Evolutionary conservation across 2,329 filamentous ascomycete species (phyloP).

Genomic region (Penicillium sp.): DNA sequence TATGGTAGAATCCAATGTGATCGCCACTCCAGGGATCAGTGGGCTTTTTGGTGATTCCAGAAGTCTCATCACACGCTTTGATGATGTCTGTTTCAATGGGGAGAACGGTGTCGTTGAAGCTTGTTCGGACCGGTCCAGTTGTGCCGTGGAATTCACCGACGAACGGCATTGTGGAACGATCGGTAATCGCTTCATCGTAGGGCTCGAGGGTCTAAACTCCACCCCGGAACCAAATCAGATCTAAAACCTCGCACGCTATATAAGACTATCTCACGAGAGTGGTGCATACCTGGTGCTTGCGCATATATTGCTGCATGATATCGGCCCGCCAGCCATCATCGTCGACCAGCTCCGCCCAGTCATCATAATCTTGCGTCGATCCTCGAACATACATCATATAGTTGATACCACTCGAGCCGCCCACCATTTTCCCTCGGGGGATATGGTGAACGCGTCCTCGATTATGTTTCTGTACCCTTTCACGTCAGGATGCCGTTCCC

Average conservation of each 20-base stretch:
- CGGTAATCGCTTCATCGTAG: constrained; percentile 14
- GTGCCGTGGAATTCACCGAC: constrained; percentile 15
- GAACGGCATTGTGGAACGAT: constrained; percentile 14
- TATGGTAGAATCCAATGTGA: constrained; percentile 34
- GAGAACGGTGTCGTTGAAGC: constrained; percentile 12
- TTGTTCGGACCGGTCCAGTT: constrained; percentile 11
- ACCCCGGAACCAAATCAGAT: not conserved
- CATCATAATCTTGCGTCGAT: constrained; percentile 25
- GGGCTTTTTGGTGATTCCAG: constrained; percentile 6
- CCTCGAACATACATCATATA: constrained; percentile 41
- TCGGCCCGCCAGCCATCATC: constrained; percentile 25
- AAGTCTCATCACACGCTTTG: constrained; percentile 13
- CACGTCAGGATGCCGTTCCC: too few relatives aligned
- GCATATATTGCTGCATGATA: constrained; percentile 19
- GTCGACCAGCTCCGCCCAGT: constrained; percentile 28
- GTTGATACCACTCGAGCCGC: constrained; percentile 33
- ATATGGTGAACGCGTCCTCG: constrained; percentile 18
- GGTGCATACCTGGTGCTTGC: constrained; percentile 15
- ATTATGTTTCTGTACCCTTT: constrained; percentile 14
- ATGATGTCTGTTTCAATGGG: constrained; percentile 17
- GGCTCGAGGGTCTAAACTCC: constrained; percentile 25
- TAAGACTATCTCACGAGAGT: too few relatives aligned
- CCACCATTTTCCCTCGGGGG: constrained; percentile 29
- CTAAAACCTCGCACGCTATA: too few relatives aligned
- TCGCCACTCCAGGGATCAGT: constrained; percentile 33